Evolutionary conservation across 306 rosid species (phyloP), one percentile per base, ranked within the genome.

Genomic region (Citrullus amarus): DNA sequence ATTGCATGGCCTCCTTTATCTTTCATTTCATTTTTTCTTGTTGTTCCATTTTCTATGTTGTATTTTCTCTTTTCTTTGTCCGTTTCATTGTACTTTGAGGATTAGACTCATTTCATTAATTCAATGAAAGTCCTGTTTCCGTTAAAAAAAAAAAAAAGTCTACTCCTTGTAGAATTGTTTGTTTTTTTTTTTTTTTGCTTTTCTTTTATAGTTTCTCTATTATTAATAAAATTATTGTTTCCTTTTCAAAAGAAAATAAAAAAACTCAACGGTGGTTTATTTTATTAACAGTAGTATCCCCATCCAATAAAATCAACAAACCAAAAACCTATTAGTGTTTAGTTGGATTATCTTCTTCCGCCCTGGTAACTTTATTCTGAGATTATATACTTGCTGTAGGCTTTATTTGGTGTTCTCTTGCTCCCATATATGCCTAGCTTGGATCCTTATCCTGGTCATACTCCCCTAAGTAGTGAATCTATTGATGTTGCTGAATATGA

Each of bases 391-490:
- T 71, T 85, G 79, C 53, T 89, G 83, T 83, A 94, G 98, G 96
- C 79, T 84, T 83, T 92, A 79, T 94, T 94, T 89, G 97, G 96
- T 78, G 59, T 92, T 56, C 91, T 94, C 75, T 85, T 92, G 84
- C 86, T 92, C 65, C 82, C 91, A 72, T 86, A 94, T 48, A 25
- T 84, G 76, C 98, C 98, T 54, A 53, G 83, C 77, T 85, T 94
- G 93, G 98, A 90, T 84, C 93, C 97, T 53, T 90, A 89, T 86
- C 97, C 95, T 56, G 97, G 93, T 72, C 88, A 89, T 85, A 78
- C 84, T 8, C 90, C 95, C 61, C 77, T 94, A 60, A 83, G 48
- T 76, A 77, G 82, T 85, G 98, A 90, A 79, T 22, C 81, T 78
- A 77, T 79, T 61, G 85, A 86, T 82, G 63, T 9, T 20, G 95